A percentile compares a stretch with the other conserved stretches of the same genome.
These are phyloP conservation scores for Benincasa hispida DNA, from an alignment of 306 rosid species.

Conservation along the genomic window DNA sequence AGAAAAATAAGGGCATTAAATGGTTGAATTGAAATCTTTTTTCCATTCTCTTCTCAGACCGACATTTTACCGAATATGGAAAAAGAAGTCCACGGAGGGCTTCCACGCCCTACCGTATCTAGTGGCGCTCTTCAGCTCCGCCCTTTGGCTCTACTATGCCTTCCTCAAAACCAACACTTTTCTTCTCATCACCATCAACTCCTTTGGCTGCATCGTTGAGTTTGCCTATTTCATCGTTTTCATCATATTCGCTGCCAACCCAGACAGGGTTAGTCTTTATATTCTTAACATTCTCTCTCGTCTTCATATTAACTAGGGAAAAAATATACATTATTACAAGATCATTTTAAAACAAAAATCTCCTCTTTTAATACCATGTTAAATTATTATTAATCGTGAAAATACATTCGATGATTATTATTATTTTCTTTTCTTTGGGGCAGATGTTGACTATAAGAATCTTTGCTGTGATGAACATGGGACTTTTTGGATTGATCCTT, in stretches of 20 bases:
- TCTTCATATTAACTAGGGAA: no score
- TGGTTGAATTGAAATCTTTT: no score
- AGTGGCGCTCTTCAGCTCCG: constrained; percentile 67
- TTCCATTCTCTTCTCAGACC: constrained; percentile 25
- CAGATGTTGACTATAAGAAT: constrained; percentile 48
- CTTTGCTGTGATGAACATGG: constrained; percentile 45
- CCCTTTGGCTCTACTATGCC: constrained; percentile 77
- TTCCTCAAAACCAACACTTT: constrained; percentile 33
- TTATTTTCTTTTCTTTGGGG: background rate
- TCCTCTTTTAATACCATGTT: background rate
- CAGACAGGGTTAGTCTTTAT: constrained; percentile 37
- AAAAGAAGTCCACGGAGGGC: constrained; percentile 62
- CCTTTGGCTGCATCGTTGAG: constrained; percentile 58
- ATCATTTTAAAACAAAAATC: no score
- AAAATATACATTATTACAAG: no score
- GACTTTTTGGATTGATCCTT: constrained; percentile 35
- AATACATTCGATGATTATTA: background rate
- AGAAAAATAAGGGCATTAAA: no score
- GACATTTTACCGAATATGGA: constrained; percentile 61
- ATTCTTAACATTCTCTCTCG: no score
- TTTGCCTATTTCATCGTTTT: constrained; percentile 41
- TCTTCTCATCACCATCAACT: constrained; percentile 77
- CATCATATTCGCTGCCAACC: constrained; percentile 36
- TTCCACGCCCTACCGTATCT: constrained; percentile 79
- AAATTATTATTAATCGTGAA: background rate